Evolutionary conservation across 768 basidiomycete species (phyloP).

Genomic region (Hortiboletus campestris): DNA sequence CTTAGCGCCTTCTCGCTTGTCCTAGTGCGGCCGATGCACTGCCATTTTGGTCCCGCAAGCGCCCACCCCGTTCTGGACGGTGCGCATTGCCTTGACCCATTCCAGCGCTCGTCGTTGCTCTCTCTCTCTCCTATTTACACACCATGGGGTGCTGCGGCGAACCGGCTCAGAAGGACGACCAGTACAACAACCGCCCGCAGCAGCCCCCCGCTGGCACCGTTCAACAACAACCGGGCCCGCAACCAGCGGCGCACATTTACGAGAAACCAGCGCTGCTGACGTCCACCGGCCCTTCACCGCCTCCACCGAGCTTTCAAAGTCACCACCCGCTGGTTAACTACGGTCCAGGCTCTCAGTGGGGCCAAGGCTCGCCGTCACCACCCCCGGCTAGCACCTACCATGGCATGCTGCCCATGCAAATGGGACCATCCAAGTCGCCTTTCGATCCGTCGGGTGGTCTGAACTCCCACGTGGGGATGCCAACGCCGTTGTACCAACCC

Average conservation of each 20-base stretch:
- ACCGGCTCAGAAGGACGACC: slow-evolving; percentile 30
- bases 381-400: slow-evolving; percentile 13
- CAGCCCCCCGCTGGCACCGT: slow-evolving; percentile 37
- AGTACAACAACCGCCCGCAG: slow-evolving; percentile 34
- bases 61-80: background rate
- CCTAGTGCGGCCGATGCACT: slow-evolving; percentile 7
- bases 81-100: background rate
- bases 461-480: background rate
- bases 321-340: slow-evolving; percentile 26
- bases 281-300: slow-evolving; percentile 42
- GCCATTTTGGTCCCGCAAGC: slow-evolving; percentile 13
- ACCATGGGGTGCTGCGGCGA: slow-evolving; percentile 72
- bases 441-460: background rate
- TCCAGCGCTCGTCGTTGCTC: background rate
- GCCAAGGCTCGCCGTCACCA: slow-evolving; percentile 37
- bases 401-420: background rate
- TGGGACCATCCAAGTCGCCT: background rate
- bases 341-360: slow-evolving; percentile 18
- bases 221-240: slow-evolving; percentile 51
- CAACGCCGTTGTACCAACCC: slow-evolving; percentile 28
- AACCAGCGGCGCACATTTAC: slow-evolving; percentile 31
- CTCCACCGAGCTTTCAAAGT: slow-evolving; percentile 38
- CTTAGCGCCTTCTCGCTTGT: slow-evolving; percentile 1
- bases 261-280: slow-evolving; percentile 46
- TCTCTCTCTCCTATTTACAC: background rate